Evolutionary conservation across 805 yeast genomes (phyloP).

Genomic region (Starmerella powellii): DNA sequence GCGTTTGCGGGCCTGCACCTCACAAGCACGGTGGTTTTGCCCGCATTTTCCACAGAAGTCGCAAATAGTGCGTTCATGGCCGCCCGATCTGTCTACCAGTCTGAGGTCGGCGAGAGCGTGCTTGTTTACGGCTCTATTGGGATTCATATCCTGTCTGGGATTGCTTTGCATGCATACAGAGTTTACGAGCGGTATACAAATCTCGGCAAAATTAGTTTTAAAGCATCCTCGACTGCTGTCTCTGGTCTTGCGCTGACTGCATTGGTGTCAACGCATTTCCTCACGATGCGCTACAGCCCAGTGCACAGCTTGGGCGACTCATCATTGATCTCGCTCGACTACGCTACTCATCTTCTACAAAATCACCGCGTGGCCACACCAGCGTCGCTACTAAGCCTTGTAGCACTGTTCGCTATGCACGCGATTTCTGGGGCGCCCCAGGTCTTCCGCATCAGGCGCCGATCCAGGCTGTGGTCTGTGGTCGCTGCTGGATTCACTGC

Average conservation of each 20-base stretch:
- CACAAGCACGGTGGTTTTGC: slow-evolving; percentile 42
- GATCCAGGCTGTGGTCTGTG: background rate
- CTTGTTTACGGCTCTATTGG: slow-evolving; percentile 38
- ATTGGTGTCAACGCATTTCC: slow-evolving; percentile 37
- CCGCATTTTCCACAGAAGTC: slow-evolving; percentile 34
- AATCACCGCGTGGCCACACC: background rate
- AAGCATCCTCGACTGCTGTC: background rate
- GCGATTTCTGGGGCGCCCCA: slow-evolving; percentile 10
- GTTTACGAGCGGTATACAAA: slow-evolving; percentile 28
- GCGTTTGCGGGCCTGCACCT: slow-evolving; percentile 49
- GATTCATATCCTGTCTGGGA: slow-evolving; percentile 45
- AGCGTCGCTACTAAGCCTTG: slow-evolving; percentile 3
- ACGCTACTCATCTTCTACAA: slow-evolving; percentile 30
- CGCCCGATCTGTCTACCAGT: slow-evolving; percentile 51
- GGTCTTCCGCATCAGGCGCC: slow-evolving; percentile 5
- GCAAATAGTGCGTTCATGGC: slow-evolving; percentile 47
- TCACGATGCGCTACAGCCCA: slow-evolving; percentile 41
- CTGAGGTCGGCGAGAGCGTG: slow-evolving; percentile 38
- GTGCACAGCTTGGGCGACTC: slow-evolving; percentile 52
- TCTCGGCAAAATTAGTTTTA: slow-evolving; percentile 29
- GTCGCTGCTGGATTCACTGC: background rate
- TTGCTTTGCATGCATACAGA: slow-evolving; percentile 34
- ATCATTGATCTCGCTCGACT: slow-evolving; percentile 42
- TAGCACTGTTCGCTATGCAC: slow-evolving; percentile 10
- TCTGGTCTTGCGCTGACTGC: slow-evolving; percentile 47